Evolutionary conservation across 2,329 filamentous ascomycete genomes (phyloP).

Genomic region (Penicillium sp.): DNA sequence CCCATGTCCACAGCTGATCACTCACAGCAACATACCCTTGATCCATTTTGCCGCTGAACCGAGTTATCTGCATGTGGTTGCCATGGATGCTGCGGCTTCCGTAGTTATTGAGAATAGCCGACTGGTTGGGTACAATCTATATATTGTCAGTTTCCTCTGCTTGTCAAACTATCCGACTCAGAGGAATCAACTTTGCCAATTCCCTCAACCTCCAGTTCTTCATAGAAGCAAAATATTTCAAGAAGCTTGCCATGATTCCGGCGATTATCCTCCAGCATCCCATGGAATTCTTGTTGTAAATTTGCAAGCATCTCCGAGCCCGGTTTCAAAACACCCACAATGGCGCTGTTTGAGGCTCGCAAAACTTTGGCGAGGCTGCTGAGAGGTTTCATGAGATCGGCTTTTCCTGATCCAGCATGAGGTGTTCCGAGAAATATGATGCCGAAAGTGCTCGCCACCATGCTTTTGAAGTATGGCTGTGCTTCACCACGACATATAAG

Average conservation of each 20-base stretch:
- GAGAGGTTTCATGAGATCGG: constrained; percentile 8
- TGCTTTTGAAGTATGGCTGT: neutral
- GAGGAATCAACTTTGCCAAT: constrained; percentile 7
- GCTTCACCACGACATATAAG: neutral
- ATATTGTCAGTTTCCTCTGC: neutral
- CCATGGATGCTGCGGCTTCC: constrained; percentile 8
- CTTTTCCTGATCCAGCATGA: constrained; percentile 33
- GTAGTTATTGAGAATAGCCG: constrained; percentile 10
- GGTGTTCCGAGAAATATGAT: constrained; percentile 46
- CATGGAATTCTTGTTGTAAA: constrained; percentile 13
- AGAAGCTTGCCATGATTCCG: constrained; percentile 3
- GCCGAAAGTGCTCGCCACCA: constrained; percentile 26
- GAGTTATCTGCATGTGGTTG: constrained; percentile 13
- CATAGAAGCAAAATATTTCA: constrained; percentile 18
- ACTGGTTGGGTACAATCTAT: constrained; percentile 14
- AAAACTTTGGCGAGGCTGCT: neutral
- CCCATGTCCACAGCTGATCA: constrained; percentile 3
- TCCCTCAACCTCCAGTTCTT: constrained; percentile 6
- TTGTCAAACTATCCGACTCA: neutral
- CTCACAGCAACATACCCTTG: constrained; percentile 9
- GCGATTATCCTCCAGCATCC: constrained; percentile 6
- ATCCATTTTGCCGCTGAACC: constrained; percentile 5
- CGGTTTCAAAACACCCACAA: neutral
- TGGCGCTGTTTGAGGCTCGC: constrained; percentile 2
- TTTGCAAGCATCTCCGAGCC: constrained; percentile 6